These are phyloP conservation scores for Globisporangium takayamanum DNA, from an alignment of 352 stramenopile genomes.

Conservation along the genomic window DNA sequence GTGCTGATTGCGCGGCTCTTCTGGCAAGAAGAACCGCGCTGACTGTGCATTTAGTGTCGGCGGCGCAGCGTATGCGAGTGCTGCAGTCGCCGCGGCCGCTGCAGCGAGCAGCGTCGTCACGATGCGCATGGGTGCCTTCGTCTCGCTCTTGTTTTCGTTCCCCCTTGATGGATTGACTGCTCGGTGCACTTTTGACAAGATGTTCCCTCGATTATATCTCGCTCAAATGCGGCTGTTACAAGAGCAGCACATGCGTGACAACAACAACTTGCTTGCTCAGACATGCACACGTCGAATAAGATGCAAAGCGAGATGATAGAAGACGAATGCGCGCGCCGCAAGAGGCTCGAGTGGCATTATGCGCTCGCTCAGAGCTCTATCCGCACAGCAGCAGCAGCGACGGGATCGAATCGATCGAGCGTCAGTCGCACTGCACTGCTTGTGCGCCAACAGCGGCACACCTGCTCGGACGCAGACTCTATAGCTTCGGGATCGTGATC, in stretches of 20 bases:
- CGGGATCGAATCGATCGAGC: background rate
- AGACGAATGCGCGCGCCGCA: too few species aligned
- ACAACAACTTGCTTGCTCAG: background rate
- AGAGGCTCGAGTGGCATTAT: background rate
- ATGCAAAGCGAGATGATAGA: too few species aligned
- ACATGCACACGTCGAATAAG: too few species aligned
- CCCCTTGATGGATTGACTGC: background rate
- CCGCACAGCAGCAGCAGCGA: background rate
- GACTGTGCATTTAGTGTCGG: background rate
- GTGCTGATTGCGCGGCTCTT: conserved; percentile 28
- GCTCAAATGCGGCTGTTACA: background rate
- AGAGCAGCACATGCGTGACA: background rate
- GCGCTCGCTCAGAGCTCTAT: background rate
- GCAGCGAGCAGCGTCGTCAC: conserved; percentile 1
- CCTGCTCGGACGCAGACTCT: background rate
- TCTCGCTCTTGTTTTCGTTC: background rate
- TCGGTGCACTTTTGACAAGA: background rate
- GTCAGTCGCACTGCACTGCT: conserved; percentile 7
- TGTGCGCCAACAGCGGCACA: background rate
- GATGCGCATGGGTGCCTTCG: background rate
- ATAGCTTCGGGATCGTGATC: conserved; percentile 70
- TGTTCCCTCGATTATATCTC: background rate
- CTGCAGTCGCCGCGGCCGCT: background rate
- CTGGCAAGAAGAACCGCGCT: conserved; percentile 48
- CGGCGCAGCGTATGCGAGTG: background rate